Percentiles rank a stretch among this genome's conserved stretches.
phyloP scores from a whole-genome alignment of 2,329 filamentous ascomycete species.

The Exophiala alcalophila region DNA sequence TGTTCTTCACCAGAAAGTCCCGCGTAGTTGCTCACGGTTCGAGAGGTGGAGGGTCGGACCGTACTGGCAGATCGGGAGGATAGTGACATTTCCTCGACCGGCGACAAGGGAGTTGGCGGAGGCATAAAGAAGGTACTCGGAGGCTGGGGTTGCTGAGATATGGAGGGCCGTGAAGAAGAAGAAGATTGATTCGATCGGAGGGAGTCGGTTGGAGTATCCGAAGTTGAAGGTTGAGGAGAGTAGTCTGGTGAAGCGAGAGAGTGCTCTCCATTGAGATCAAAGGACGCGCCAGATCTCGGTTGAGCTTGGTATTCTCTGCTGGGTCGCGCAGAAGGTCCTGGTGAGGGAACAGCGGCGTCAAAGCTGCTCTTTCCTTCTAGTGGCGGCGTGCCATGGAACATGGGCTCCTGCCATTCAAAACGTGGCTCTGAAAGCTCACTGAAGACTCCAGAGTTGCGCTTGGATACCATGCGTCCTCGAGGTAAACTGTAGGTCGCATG shows the following conservation, averaged over 20 bases:
- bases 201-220: conserved; percentile 20
- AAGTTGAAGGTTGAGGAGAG: conserved; percentile 13
- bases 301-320: conserved; percentile 20
- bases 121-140: conserved; percentile 4
- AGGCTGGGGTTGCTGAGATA: conserved; percentile 12
- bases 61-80: conserved; percentile 66
- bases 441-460: conserved; percentile 60
- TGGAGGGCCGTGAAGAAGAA: conserved; percentile 11
- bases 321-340: conserved; percentile 18
- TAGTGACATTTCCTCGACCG: conserved; percentile 50
- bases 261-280: conserved; percentile 23
- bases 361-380: conserved; percentile 24
- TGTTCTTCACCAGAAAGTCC: conserved; percentile 68
- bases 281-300: conserved; percentile 23
- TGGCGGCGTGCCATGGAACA: conserved; percentile 42
- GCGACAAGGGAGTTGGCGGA: conserved; percentile 22
- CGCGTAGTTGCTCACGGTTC: conserved; percentile 31
- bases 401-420: conserved; percentile 63
- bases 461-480: conserved; percentile 72
- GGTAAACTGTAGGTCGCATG: conserved; percentile 84
- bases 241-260: conserved; percentile 5
- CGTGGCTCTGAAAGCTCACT: conserved; percentile 55
- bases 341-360: conserved; percentile 19
- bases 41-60: conserved; percentile 38
- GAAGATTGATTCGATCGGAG: conserved; percentile 18